Evolutionary conservation across 2,329 filamentous ascomycete species (phyloP), one percentile per base, ranked within the genome.

Genomic region (Fusarium papillatum): DNA sequence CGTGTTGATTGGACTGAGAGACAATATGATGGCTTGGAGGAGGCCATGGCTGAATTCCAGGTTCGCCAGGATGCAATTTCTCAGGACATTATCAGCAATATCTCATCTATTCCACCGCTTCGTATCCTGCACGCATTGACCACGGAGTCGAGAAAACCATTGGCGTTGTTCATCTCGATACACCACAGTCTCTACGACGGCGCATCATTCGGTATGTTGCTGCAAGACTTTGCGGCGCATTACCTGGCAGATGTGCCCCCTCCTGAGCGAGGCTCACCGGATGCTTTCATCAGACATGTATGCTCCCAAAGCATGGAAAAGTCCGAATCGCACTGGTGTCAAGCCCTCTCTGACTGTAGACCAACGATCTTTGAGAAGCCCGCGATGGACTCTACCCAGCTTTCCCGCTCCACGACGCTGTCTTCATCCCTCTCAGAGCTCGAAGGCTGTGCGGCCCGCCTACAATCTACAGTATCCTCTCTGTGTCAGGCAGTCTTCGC

Each of bases 261-360:
- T 29, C 57, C 57, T 29, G 0, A 41, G 24, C 57, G 57, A 61
- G 57, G 57, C 36, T 61, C 22, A 9, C 57, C 57, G 3, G 57
- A 61, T 61, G 57, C 57, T 41, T 61, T 61, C 34, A 61, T 61
- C 36, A 61, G 57, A 29, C 36, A 61, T 41, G 36, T 61, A 61
- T 61, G 57, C 57, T 61, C 57, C 57, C 57, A 61, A 19, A 61
- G 24, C 36, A 61, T 41, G 36, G 36, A 41, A 26, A 41, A 43
- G 24, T 43, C 38, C 1, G 7, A 41, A 31, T 61, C 24, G 2
- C 38, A 61, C 38, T 61, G 57, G 57, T 17, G 17, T n/a, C 57
- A 43, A 19, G 16, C 38, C 17, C 57, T 61, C 57, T 61, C 36
- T 43, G 24, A 43, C 22, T 61, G 57, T n/a, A 61, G 9, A 43